Evolutionary conservation across 805 yeast species (phyloP), one percentile per base, ranked within the genome.

Genomic region (Ogataea pilisensis): DNA sequence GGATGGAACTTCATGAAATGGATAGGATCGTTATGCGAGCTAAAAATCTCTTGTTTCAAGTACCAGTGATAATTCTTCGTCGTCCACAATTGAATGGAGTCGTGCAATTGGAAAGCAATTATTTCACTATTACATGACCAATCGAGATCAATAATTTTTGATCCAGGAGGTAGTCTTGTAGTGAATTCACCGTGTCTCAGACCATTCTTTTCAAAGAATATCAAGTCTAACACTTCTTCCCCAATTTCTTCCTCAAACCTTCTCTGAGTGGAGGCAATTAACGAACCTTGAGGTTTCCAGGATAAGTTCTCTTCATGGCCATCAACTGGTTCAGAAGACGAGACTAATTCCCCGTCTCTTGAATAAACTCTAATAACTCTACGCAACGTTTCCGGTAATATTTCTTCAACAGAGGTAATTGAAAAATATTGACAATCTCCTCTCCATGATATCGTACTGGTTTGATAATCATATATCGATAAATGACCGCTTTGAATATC

Each of bases 51-150:
- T 61, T 85, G 95, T 56, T 93, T 93, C 51, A 90, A 70, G 62
- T 85, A 89, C 99, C 99, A 93, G 57, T 90, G 95, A 63, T 90
- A 93, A 62, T 93, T 93, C 57, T 86, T 89, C 3, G 85, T 72
- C 1, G 95, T 81, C 97, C 97, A 93, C 19, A 93, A 63, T 57
- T 85, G 95, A n/a, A 93, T 73, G 13, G 76, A 66, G 50, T 80
- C 72, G 2, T 63, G 46, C 22, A 85, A 68, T 31, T 76, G 80
- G 11, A 93, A 65, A 2, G 95, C 86, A 40, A 93, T 67, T 2
- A 85, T 70, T 50, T 89, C 95, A 39, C 90, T 80, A 50, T 82
- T 81, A 29, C 79, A 70, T 39, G 91, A 87, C 98, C 98, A 93
- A 31, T 75, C 72, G 16, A 93, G 42, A 32, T 70, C 69, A 8